Conservation (phyloP, 2,329 filamentous ascomycete genomes). For the Ascosphaera aggregata region DNA sequence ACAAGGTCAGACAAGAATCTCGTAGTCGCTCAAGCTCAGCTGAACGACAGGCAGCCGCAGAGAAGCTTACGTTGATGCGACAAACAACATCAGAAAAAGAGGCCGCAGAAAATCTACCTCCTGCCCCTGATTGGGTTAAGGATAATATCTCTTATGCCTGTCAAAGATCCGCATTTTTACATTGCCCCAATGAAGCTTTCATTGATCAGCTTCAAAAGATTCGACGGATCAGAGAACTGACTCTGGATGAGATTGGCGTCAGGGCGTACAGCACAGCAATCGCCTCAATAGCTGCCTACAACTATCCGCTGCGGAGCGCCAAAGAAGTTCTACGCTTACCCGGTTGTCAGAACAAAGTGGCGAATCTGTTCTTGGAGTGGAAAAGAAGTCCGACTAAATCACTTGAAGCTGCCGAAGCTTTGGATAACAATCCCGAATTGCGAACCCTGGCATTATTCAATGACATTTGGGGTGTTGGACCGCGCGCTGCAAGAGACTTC, state of each 20-base stretch:
- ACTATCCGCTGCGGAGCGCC: slow-evolving; percentile 27
- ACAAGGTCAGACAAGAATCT: background rate
- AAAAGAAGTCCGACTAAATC: slow-evolving; percentile 29
- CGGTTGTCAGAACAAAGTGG: slow-evolving; percentile 61
- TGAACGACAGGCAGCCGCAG: background rate
- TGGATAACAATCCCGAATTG: slow-evolving; percentile 40
- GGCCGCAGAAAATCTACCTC: slow-evolving; percentile 30
- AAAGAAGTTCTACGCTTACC: slow-evolving; percentile 34
- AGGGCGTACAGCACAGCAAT: slow-evolving; percentile 77
- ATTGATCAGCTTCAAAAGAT: slow-evolving; percentile 53
- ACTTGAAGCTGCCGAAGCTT: slow-evolving; percentile 39
- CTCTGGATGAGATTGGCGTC: slow-evolving; percentile 53
- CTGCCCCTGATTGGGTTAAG: slow-evolving; percentile 44
- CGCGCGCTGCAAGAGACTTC: slow-evolving; percentile 58
- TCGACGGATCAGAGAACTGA: slow-evolving; percentile 43
- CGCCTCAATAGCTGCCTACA: slow-evolving; percentile 62
- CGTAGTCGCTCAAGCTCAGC: background rate
- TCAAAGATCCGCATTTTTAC: slow-evolving; percentile 46
- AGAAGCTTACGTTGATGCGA: background rate
- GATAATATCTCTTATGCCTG: slow-evolving; percentile 51
- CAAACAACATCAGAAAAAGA: slow-evolving; percentile 65
- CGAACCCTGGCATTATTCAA: slow-evolving; percentile 47
- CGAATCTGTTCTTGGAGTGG: slow-evolving; percentile 56
- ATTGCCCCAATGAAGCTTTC: slow-evolving; percentile 52
- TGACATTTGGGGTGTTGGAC: slow-evolving; percentile 80